Base-by-base conservation (phyloP, 371 early-diverging fungal genomes). In the Mucor sp. region DNA sequence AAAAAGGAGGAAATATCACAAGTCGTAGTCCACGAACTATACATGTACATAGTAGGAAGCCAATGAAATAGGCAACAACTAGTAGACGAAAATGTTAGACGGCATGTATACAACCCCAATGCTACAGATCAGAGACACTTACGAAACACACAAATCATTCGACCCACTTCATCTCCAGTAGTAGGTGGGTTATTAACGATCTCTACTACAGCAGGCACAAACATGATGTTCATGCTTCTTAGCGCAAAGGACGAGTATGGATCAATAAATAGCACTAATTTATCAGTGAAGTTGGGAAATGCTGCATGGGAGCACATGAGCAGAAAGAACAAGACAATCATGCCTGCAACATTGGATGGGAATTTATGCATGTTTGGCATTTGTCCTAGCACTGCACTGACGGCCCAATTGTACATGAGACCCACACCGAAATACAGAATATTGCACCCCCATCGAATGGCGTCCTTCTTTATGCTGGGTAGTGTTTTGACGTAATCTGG, bases 71-170 rank as follows among this genome's bases (percentile, higher is more conserved):
- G 12, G 68, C 70, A 4, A 68, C 58, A 12, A 76, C 76, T 76
- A 35, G 6, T 33, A 14, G 35, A 43, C 14, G 14, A 19, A 41
- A 35, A 62, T 9, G 21, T 19, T 19, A 58, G 27, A 48, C 33
- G 33, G 14, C 21, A 33, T 43, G 21, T 21, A 25, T 23, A 50
- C 28, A 63, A 12, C 27, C 11, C 19, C 25, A 19, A 63, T 27
- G 12, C 2, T 14, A 61, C 3, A 12, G 23, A 50, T 37, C 35
- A 35, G 33, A 15, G 33, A 15, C 23, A 65, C 65, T 53, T 66
- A 76, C 76, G 19, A 56, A 73, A 76, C 0, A 76, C 66, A 56
- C 71, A 74, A 5, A 70, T 63, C 70, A 76, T 76, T 59, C 71
- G 65, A 4, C 74, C 76, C 4, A 76, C 53, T 56, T 76, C 76